Base-by-base conservation (phyloP, 129 eudicot species). In the Lactuca saligna region DNA sequence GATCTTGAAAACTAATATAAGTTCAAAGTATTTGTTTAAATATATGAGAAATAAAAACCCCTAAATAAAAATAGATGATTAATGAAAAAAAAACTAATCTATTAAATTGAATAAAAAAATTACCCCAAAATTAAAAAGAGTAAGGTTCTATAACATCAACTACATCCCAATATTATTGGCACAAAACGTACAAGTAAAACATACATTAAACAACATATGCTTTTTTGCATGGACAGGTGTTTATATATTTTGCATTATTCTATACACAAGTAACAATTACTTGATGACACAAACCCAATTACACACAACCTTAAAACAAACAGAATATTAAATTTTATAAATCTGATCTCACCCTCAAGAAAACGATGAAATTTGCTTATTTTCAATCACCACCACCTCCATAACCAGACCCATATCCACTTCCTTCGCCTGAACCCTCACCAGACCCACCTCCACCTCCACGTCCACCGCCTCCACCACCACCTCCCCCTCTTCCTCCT, bases 351-450 rank as follows among this genome's bases (percentile, higher is more conserved):
- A 25, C 29, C 29, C 54, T 14, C 16, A 57, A 56, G 48, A 7
- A 62, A 62, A 58, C 1, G 4, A 67, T 10, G 5, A 3, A 6
- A 54, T 20, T 5, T 25, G 11, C 53, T 78, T 68, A 74, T 62
- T 75, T 71, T 50, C 83, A 83, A 62, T 73, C 75, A 11, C 83
- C 89, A 35, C 82, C 89, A 32, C 88, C 80, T 5, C 87, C 78
- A 15, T 15, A 8, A 12, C 80, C 88, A 56, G 86, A 84, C 3
- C 84, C 78, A 54, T 88, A 80, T 41, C 95, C 95, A 6, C 91
- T 86, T 41, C 81, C 75, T 12, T 88, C 82, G 5, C 95, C 89
- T 0, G 89, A 67, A 35, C 79, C 79, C 35, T 75, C 74, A 58
- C 79, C 79, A 1, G 79, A 75, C 7, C 91, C 87, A 1, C 86